These are phyloP conservation scores for Astragalus glycyphyllos DNA, from an alignment of 306 rosid species.

Conservation along the genomic window DNA sequence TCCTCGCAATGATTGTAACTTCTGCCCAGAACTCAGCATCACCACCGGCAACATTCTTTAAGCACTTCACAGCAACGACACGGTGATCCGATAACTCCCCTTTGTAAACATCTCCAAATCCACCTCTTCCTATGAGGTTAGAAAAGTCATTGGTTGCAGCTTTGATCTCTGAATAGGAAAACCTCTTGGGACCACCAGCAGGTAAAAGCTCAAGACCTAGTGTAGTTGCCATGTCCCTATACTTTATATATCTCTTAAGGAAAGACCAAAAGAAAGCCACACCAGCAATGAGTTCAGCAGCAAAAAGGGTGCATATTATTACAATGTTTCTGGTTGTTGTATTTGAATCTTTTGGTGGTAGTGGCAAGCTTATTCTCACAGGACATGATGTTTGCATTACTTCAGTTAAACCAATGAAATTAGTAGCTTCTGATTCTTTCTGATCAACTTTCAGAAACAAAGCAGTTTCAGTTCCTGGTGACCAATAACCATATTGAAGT, in stretches of 20 bases:
- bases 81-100: conserved; percentile 84
- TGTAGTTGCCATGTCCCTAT: conserved; percentile 93
- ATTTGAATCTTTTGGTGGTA: conserved; percentile 66
- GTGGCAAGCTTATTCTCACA: conserved; percentile 68
- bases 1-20: conserved; percentile 85
- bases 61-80: conserved; percentile 80
- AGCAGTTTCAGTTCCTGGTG: conserved; percentile 66
- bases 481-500: conserved; percentile 75
- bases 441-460: conserved; percentile 63
- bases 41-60: conserved; percentile 75
- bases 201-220: conserved; percentile 90
- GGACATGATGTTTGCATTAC: conserved; percentile 79
- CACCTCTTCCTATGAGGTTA: conserved; percentile 72
- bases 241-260: conserved; percentile 77
- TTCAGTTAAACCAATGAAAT: conserved; percentile 73
- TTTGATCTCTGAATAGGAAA: conserved; percentile 75
- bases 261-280: conserved; percentile 83
- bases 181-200: conserved; percentile 89
- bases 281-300: conserved; percentile 75
- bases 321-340: conserved; percentile 66
- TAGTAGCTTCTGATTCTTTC: conserved; percentile 52
- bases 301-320: conserved; percentile 72
- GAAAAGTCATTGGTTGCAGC: conserved; percentile 84
- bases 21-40: conserved; percentile 92
- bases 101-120: conserved; percentile 84